A percentile compares a stretch with the other conserved stretches of the same genome.
Conservation (phyloP, 202 grass and related monocot genomes). For the Musa balbisiana region DNA sequence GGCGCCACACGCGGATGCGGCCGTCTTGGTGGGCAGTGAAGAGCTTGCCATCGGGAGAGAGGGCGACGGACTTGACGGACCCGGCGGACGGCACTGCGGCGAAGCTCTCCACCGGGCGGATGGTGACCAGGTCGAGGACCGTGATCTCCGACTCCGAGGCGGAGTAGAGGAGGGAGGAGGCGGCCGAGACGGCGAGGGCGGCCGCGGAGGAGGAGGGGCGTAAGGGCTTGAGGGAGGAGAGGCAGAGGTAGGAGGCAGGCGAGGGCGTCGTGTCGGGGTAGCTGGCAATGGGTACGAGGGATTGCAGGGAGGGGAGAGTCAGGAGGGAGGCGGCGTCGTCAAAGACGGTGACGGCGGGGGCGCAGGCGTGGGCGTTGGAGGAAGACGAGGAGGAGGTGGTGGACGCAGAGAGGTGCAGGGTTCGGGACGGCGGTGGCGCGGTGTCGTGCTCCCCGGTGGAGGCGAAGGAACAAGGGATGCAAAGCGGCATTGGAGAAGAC, state of each 20-base stretch:
- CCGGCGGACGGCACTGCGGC: constrained; percentile 29
- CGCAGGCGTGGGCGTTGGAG: constrained; percentile 13
- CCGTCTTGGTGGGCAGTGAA: constrained; percentile 88
- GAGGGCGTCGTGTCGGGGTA: background rate
- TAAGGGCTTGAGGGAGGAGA: constrained; percentile 41
- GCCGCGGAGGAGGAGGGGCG: constrained; percentile 5
- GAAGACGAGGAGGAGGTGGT: constrained; percentile 35
- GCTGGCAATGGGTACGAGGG: constrained; percentile 12
- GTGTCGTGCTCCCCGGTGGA: background rate
- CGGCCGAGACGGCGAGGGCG: constrained; percentile 36
- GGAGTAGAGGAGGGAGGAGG: constrained; percentile 24
- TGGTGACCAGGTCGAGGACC: constrained; percentile 36
- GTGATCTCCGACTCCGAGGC: constrained; percentile 35
- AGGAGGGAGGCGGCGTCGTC: constrained; percentile 42
- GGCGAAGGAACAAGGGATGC: constrained; percentile 4
- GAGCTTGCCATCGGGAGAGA: constrained; percentile 26
- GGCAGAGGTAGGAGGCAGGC: constrained; percentile 25
- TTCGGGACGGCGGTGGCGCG: background rate
- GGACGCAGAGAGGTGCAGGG: constrained; percentile 24
- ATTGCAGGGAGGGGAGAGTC: constrained; percentile 37
- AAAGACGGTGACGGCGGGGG: constrained; percentile 29
- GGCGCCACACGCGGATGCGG: constrained; percentile 51
- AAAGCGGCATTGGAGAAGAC: constrained; percentile 9
- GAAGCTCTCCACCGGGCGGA: constrained; percentile 19
- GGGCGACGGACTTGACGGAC: constrained; percentile 55